Evolutionary conservation across 2,329 filamentous ascomycete species (phyloP).

Genomic region (Malbranchea zuffiana): DNA sequence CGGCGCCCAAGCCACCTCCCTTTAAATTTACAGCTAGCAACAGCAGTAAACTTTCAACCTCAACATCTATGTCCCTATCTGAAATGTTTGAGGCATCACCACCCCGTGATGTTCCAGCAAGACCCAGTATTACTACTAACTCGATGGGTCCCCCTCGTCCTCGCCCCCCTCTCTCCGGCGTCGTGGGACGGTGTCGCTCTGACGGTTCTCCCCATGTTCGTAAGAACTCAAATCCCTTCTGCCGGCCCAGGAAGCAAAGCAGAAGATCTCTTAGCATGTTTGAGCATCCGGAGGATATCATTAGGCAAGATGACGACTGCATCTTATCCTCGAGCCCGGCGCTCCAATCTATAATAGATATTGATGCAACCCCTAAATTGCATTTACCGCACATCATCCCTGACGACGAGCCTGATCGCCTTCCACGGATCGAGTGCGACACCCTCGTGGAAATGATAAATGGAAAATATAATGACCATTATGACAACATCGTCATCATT

Average conservation of each 20-base stretch:
- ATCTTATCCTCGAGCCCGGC: conserved; percentile 44
- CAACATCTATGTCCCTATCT: conserved; percentile 57
- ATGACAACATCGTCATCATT: conserved; percentile 73
- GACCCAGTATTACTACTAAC: conserved; percentile 47
- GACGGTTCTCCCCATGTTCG: conserved; percentile 66
- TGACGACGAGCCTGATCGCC: conserved; percentile 69
- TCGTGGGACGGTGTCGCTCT: conserved; percentile 43
- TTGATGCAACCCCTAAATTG: conserved; percentile 64
- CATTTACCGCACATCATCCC: conserved; percentile 74
- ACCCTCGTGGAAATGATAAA: conserved; percentile 82
- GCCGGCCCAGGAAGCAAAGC: conserved; percentile 75
- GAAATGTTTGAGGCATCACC: conserved; percentile 77
- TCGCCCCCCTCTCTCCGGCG: conserved; percentile 54
- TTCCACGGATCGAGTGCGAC: conserved; percentile 73
- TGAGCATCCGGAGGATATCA: conserved; percentile 77
- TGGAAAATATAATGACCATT: conserved; percentile 65
- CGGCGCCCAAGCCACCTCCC: conserved; percentile 56
- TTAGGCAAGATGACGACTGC: conserved; percentile 60
- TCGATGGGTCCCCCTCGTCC: conserved; percentile 50
- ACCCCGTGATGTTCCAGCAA: conserved; percentile 48
- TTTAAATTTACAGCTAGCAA: conserved; percentile 62
- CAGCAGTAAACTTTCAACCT: conserved; percentile 40
- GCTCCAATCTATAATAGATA: conserved; percentile 68
- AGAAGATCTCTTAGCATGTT: conserved; percentile 96
- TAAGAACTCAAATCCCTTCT: conserved; percentile 59